A percentile compares a stretch with the other conserved stretches of the same genome.
Evolutionary conservation across 352 stramenopile species (phyloP).

Genomic region (Phytophthora agathidicida): DNA sequence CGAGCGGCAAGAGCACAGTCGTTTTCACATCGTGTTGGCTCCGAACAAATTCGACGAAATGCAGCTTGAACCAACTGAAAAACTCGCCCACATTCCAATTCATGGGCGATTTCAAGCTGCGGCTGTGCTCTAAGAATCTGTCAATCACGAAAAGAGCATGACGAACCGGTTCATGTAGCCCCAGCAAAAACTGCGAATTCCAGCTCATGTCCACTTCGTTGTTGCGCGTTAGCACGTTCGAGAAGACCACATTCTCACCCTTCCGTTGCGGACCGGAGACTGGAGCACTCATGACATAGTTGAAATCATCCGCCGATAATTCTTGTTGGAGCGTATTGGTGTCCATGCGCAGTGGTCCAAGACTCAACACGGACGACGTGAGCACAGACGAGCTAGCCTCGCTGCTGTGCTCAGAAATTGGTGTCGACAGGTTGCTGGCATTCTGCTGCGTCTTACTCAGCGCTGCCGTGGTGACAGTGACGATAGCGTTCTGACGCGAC

Average conservation of each 20-base stretch:
- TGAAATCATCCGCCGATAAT: constrained; percentile 51
- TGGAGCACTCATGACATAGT: constrained; percentile 43
- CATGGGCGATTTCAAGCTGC: constrained; percentile 39
- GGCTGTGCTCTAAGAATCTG: constrained; percentile 72
- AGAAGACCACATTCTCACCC: constrained; percentile 67
- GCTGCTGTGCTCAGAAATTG: constrained; percentile 52
- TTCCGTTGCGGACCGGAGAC: constrained; percentile 49
- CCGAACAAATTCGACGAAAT: constrained; percentile 83
- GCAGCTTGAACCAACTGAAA: constrained; percentile 80
- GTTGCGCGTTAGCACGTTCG: constrained; percentile 56
- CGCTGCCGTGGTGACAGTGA: constrained; percentile 16
- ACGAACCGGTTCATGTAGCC: constrained; percentile 79
- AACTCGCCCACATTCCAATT: constrained; percentile 74
- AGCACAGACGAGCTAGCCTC: constrained; percentile 33
- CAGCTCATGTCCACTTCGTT: constrained; percentile 69
- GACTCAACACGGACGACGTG: constrained; percentile 22
- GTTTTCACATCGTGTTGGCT: constrained; percentile 77
- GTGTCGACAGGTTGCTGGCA: constrained; percentile 33
- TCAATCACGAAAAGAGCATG: constrained; percentile 87
- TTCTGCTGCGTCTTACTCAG: constrained; percentile 35
- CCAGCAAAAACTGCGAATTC: constrained; percentile 77
- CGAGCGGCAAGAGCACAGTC: constrained; percentile 62
- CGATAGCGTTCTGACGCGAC: constrained; percentile 27
- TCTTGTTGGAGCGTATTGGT: constrained; percentile 35
- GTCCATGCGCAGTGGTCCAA: constrained; percentile 36